Evolutionary conservation across 2,329 filamentous ascomycete genomes (phyloP).

Genomic region (Monilinia laxa): DNA sequence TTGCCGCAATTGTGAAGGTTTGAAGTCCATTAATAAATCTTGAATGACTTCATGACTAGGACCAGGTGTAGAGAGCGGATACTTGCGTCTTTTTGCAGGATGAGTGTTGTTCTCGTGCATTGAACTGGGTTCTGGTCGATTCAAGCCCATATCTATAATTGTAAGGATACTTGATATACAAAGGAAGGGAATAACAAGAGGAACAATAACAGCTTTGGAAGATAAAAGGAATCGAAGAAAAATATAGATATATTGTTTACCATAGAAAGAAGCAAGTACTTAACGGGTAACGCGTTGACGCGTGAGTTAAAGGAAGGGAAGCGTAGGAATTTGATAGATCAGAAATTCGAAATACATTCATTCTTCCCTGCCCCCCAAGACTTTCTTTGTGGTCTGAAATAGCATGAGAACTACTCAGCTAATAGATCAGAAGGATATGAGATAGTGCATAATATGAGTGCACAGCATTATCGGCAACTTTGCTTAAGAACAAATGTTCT

Average conservation of each 20-base stretch:
- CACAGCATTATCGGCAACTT: background rate
- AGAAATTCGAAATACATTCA: slow-evolving; percentile 1
- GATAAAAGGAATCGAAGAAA: background rate
- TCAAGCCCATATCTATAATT: background rate
- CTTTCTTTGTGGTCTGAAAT: background rate
- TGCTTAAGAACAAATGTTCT: background rate
- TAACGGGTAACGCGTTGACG: background rate
- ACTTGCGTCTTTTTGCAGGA: background rate
- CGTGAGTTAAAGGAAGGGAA: background rate
- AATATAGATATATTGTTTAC: background rate
- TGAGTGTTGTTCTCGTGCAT: background rate
- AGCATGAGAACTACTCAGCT: background rate
- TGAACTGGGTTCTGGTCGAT: background rate
- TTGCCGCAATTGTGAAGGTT: slow-evolving; percentile 3
- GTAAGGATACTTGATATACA: background rate
- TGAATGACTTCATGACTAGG: background rate
- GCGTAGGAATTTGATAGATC: slow-evolving; percentile 11
- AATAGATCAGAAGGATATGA: background rate
- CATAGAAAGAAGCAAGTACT: slow-evolving; percentile 9
- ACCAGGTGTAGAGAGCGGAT: background rate
- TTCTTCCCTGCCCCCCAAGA: background rate
- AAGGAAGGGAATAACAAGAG: background rate
- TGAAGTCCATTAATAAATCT: slow-evolving; percentile 3
- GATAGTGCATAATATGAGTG: too few species aligned
- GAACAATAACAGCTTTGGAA: background rate